Base-by-base conservation (phyloP, 768 basidiomycete species). In the Lenzites betulinus region DNA sequence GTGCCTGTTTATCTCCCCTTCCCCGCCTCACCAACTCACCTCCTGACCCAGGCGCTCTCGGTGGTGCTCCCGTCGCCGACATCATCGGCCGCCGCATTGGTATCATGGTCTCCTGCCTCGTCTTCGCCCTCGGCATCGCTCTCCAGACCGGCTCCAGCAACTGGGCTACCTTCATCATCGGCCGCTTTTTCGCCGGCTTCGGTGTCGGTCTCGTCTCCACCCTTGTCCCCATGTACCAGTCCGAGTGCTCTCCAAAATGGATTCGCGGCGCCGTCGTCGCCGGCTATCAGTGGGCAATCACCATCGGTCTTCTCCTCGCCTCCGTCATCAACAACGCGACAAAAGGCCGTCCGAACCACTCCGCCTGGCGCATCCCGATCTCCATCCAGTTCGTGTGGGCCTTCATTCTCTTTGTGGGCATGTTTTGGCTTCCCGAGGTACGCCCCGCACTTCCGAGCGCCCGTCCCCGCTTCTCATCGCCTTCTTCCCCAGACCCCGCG, bases 321-420 rank as follows among this genome's bases (percentile, higher is more conserved):
- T 70, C 87, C 38, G 76, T 86, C 65, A 80, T 91, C 70, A 80
- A 83, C 67, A 83, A 89, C 64, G 78, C 79, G n/a, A 89, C 89
- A n/a, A 74, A 88, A 71, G 62, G 75, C 54, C 75, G 79, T 22
- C 54, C 70, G 7, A 71, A 79, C 54, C 74, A 81, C 53, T 74
- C 77, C 13, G 77, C 86, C 0, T 90, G 85, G 72, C 82, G 78
- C 43, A 87, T 90, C 60, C 89, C 90, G n/a, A 85, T 89, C 60
- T 79, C 81, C 12, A 70, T 93, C 57, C 90, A 93, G 67, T 91
- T 93, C 68, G 77, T 83, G 33, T 93, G 89, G 89, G 89, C 86
- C 35, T 67, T 77, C 53, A 73, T 93, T 60, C 85, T 94, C 48
- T 81, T 80, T 22, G 67, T 63, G 46, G 93, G 93, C 58, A 88